Evolutionary conservation across 768 basidiomycete genomes (phyloP).

Genomic region (Coprinopsis strossmayeri): DNA sequence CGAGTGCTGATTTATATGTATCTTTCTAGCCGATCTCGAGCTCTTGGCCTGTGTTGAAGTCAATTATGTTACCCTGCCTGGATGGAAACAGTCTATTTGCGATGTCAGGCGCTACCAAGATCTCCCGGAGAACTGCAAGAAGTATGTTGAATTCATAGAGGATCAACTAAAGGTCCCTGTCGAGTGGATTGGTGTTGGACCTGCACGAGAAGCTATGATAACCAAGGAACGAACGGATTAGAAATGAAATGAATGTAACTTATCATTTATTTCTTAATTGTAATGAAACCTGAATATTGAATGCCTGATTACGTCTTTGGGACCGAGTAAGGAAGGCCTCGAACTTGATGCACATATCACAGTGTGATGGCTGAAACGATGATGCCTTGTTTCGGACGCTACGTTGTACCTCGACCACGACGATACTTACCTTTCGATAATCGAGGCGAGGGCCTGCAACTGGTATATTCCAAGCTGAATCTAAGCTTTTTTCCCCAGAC

Average conservation of each 20-base stretch:
- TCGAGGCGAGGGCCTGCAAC: too few relatives aligned
- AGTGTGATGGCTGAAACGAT: neutral
- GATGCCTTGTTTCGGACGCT: neutral
- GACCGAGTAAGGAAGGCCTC: too few relatives aligned
- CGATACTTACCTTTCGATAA: neutral
- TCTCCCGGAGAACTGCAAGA: constrained; percentile 79
- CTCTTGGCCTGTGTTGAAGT: constrained; percentile 75
- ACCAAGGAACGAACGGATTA: constrained; percentile 14
- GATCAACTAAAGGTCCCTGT: constrained; percentile 62
- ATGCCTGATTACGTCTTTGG: neutral
- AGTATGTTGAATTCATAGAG: constrained; percentile 87
- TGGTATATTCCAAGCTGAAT: too few relatives aligned
- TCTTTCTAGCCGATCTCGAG: constrained; percentile 71
- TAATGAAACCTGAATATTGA: too few relatives aligned
- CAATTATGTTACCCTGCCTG: constrained; percentile 81
- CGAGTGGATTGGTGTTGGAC: constrained; percentile 92
- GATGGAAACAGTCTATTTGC: constrained; percentile 82
- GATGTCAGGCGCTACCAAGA: constrained; percentile 55
- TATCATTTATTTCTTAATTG: too few relatives aligned
- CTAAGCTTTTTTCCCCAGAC: too few relatives aligned
- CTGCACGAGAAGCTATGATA: constrained; percentile 76
- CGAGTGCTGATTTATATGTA: too few relatives aligned
- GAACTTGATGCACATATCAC: too few relatives aligned
- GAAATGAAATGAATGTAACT: too few relatives aligned
- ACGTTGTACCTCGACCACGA: neutral